Evolutionary conservation across 1,139 yeast genomes (phyloP).

Genomic region (Yamadazyma triangularis): DNA sequence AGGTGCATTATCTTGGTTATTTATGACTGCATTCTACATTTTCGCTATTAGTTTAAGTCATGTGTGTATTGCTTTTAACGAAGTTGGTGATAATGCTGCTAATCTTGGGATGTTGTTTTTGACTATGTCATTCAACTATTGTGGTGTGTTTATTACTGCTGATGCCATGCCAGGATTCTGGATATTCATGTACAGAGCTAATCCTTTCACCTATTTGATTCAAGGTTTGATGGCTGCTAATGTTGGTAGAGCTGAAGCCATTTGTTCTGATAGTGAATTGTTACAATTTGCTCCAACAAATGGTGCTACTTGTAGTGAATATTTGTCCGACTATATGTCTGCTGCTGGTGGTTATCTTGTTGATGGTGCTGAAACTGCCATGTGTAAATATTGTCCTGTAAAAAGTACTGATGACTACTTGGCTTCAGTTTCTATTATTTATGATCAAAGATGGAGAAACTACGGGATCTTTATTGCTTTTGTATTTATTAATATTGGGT

Average conservation of each 20-base stretch:
- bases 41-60: conserved; percentile 64
- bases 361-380: conserved; percentile 33
- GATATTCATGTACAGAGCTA: conserved; percentile 56
- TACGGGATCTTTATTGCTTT: conserved; percentile 49
- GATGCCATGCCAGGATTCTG: conserved; percentile 41
- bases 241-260: conserved; percentile 19
- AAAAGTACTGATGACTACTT: conserved; percentile 49
- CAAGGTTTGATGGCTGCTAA: conserved; percentile 33
- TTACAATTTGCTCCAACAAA: conserved; percentile 26
- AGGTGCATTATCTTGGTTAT: conserved; percentile 66
- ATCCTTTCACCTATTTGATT: conserved; percentile 61
- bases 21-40: conserved; percentile 49
- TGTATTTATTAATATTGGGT: conserved; percentile 48
- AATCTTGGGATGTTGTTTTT: conserved; percentile 58
- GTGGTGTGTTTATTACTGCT: conserved; percentile 75
- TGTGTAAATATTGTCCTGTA: conserved; percentile 51
- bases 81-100: conserved; percentile 67
- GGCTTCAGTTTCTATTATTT: conserved; percentile 33
- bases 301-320: conserved; percentile 51
- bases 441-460: conserved; percentile 59
- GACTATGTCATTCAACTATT: conserved; percentile 58
- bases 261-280: conserved; percentile 22
- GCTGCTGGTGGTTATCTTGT: conserved; percentile 47
- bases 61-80: conserved; percentile 54
- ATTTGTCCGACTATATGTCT: conserved; percentile 39